These are phyloP conservation scores for Lachnellula cervina DNA, from an alignment of 2,329 filamentous ascomycete species.

Conservation along the genomic window DNA sequence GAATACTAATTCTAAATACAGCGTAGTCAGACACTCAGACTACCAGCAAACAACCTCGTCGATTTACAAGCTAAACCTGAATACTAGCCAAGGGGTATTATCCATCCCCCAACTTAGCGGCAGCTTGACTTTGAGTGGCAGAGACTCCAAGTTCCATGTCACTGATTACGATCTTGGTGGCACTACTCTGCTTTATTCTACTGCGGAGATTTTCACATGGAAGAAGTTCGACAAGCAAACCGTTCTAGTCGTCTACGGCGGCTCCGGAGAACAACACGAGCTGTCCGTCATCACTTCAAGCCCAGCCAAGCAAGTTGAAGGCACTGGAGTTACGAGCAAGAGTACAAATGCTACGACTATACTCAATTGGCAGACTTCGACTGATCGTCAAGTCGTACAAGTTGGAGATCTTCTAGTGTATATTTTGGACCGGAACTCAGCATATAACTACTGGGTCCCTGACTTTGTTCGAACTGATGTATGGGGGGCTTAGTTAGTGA, in stretches of 20 bases:
- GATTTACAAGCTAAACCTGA: constrained; percentile 58
- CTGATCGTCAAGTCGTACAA: constrained; percentile 47
- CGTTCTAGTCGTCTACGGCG: constrained; percentile 60
- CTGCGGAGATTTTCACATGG: constrained; percentile 66
- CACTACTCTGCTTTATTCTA: constrained; percentile 59
- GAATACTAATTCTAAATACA: not conserved
- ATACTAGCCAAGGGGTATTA: constrained; percentile 52
- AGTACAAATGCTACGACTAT: constrained; percentile 41
- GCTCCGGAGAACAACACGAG: constrained; percentile 57
- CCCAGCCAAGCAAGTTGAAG: constrained; percentile 31
- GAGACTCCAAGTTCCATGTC: constrained; percentile 65
- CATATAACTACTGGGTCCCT: constrained; percentile 66
- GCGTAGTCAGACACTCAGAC: constrained; percentile 57
- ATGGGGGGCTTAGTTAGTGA: constrained; percentile 32
- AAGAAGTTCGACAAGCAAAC: constrained; percentile 57
- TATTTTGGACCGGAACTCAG: constrained; percentile 53
- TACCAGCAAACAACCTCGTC: constrained; percentile 56
- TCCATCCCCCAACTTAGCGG: constrained; percentile 55
- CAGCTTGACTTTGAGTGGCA: constrained; percentile 51
- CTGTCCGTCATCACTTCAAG: constrained; percentile 42
- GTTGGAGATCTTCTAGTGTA: constrained; percentile 35
- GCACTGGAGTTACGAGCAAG: constrained; percentile 28
- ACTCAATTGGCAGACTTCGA: constrained; percentile 51
- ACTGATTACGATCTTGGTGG: constrained; percentile 61
- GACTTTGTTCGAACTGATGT: constrained; percentile 42